phyloP scores from a whole-genome alignment of 208 protist genomes.

The Acanthamoeba triangularis region DNA sequence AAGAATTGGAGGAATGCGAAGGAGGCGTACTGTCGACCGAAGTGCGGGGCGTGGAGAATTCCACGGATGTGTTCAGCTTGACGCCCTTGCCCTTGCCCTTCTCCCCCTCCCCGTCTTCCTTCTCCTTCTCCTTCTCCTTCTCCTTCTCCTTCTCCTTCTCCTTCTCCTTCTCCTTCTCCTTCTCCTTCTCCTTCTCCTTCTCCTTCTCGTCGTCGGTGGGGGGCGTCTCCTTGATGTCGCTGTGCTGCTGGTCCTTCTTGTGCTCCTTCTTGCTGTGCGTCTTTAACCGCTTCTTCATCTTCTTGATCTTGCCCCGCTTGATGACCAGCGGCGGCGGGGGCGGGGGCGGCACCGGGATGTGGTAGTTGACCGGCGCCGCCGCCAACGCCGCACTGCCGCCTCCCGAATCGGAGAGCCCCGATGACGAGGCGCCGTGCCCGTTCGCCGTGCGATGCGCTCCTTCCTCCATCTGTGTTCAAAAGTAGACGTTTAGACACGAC shows the following conservation, averaged over 20 bases:
- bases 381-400: not conserved
- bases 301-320: slow-evolving; percentile 20
- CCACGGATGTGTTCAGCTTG: not conserved
- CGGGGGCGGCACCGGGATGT: slow-evolving; percentile 31
- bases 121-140: not conserved
- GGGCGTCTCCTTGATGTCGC: not conserved
- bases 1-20: not conserved
- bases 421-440: not conserved
- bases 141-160: not conserved
- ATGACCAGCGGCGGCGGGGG: slow-evolving; percentile 29
- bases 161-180: not conserved
- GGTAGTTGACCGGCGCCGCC: not conserved
- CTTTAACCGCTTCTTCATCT: slow-evolving; percentile 45
- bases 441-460: not conserved
- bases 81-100: not conserved
- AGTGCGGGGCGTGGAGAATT: not conserved
- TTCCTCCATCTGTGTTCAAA: not conserved
- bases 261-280: not conserved
- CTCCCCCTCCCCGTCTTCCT: not conserved
- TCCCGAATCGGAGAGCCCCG: not conserved
- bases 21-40: not conserved
- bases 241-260: not conserved
- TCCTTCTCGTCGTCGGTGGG: not conserved
- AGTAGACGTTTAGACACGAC: not conserved
- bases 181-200: not conserved